phyloP scores from a whole-genome alignment of 2,329 filamentous ascomycete genomes.

The Ophiostoma triangulosporum region DNA sequence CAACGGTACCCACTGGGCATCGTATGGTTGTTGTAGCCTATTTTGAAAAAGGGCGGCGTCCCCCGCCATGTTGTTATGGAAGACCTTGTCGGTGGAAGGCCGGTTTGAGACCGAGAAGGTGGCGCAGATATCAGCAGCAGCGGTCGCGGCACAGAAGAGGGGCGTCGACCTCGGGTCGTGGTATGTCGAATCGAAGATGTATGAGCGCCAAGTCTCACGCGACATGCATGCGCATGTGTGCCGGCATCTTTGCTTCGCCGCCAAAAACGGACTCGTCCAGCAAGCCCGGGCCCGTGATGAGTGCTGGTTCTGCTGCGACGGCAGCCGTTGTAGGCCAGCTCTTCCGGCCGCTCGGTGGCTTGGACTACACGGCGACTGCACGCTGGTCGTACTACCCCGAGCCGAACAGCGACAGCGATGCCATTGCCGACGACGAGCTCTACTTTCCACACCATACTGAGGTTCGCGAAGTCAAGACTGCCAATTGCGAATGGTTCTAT shows the following conservation, averaged over 20 bases:
- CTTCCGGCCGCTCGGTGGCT: conserved; percentile 66
- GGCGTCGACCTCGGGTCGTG: conserved; percentile 8
- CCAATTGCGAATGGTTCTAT: conserved; percentile 84
- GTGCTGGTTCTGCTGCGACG: conserved; percentile 15
- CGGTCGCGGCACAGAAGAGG: not conserved
- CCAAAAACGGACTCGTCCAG: not conserved
- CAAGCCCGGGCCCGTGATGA: not conserved
- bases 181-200: conserved; percentile 23
- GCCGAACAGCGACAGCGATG: conserved; percentile 33
- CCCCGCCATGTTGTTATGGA: conserved; percentile 53
- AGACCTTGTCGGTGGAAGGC: conserved; percentile 66
- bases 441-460: conserved; percentile 74
- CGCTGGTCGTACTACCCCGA: conserved; percentile 69
- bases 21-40: conserved; percentile 75
- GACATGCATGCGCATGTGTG: conserved; percentile 35
- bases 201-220: conserved; percentile 34
- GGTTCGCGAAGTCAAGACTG: conserved; percentile 68
- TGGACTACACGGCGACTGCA: conserved; percentile 50
- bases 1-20: conserved; percentile 61
- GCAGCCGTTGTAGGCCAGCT: conserved; percentile 16
- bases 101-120: conserved; percentile 48
- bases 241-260: not conserved
- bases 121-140: conserved; percentile 10
- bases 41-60: conserved; percentile 46
- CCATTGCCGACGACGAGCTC: conserved; percentile 60